Evolutionary conservation across 1,139 yeast genomes (phyloP), one percentile per base, ranked within the genome.

Genomic region (Kodamaea sp.): DNA sequence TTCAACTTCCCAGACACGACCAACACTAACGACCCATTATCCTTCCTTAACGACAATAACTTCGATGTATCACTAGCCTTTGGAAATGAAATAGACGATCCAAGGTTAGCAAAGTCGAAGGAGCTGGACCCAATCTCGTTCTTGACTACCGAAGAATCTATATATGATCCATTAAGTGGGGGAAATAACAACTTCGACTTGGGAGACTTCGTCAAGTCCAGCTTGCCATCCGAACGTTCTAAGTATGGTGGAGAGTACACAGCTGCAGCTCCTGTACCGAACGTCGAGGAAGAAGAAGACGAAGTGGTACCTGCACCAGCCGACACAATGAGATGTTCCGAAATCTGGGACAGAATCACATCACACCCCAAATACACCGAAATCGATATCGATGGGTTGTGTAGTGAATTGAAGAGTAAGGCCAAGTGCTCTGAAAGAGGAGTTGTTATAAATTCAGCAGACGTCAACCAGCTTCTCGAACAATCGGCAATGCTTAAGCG

Each of bases 371-470:
- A 84, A 57, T 92, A 90, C 60, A 80, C 94, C 5, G 96, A 90
- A 42, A 71, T 92, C 38, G 97, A 92, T 60, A 89, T 92, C 45
- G 97, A 90, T 57, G 94, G 96, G 2, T 74, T 92, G 53, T 92
- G 98, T 71, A 59, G 66, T 25, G 98, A 92, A 61, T 73, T 92
- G 56, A 83, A 90, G 62, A 65, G 80, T 27, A 92, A 90, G 73
- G 97, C 97, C n/a, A 89, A 88, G 61, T 92, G 98, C 66, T 83
- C 95, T 4, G 97, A 90, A 53, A 69, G 72, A 38, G 97, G 97
- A 10, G 97, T 85, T 21, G 94, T 92, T 24, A 77, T 92, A 22
- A 81, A 84, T 43, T 83, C 85, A 36, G 65, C 73, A 22, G 97
- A 89, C 54, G 92, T 92, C 23, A 84, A 84, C 47, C 64, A 66